phyloP scores from a whole-genome alignment of 768 basidiomycete species.

The Tylopilus subfusipes region DNA sequence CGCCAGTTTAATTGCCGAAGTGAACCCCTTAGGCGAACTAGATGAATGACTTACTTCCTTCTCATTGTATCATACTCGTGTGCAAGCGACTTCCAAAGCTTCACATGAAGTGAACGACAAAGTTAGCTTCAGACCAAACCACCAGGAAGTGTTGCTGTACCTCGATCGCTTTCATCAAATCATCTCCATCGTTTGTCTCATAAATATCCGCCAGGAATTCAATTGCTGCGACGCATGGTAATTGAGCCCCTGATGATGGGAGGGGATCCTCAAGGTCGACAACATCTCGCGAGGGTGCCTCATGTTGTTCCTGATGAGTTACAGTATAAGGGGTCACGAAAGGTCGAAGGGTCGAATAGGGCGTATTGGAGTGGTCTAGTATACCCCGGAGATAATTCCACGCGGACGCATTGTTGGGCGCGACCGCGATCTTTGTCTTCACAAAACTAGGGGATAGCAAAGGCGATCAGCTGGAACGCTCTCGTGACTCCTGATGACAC shows the following conservation, averaged over 20 bases:
- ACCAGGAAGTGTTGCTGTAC: conserved; percentile 30
- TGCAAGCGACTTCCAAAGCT: conserved; percentile 73
- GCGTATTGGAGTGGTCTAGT: conserved; percentile 57
- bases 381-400: conserved; percentile 96
- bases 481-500: background rate
- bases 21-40: conserved; percentile 4
- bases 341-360: conserved; percentile 50
- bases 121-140: conserved; percentile 4
- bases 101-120: conserved; percentile 11
- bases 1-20: conserved; percentile 26
- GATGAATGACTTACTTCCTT: conserved; percentile 56
- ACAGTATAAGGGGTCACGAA: conserved; percentile 68
- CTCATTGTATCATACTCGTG: conserved; percentile 70
- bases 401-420: conserved; percentile 90
- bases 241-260: conserved; percentile 58
- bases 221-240: conserved; percentile 76
- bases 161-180: conserved; percentile 45
- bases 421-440: conserved; percentile 79
- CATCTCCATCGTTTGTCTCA: conserved; percentile 53
- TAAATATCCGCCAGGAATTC: conserved; percentile 83
- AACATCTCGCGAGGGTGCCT: conserved; percentile 41
- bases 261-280: conserved; percentile 72
- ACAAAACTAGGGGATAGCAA: conserved; percentile 51
- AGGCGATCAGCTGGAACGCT: background rate
- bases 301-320: conserved; percentile 28